Evolutionary conservation across 306 rosid species (phyloP).

Genomic region (Erythrophleum fordii): DNA sequence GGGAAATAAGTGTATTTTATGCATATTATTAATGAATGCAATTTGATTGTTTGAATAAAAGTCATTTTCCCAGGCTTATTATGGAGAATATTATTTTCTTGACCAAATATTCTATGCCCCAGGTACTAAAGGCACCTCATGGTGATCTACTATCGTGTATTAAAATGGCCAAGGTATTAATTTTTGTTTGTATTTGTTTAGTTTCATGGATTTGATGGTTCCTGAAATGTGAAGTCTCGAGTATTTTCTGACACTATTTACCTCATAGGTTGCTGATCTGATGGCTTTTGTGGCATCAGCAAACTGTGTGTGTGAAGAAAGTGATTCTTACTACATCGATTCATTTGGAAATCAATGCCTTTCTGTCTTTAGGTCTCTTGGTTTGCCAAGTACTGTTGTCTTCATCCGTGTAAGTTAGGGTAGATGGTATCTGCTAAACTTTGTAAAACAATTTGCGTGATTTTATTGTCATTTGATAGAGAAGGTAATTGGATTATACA

Average conservation of each 20-base stretch:
- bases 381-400: slow-evolving; percentile 89
- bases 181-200: background rate
- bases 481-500: slow-evolving; percentile 10
- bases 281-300: slow-evolving; percentile 86
- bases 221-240: slow-evolving; percentile 21
- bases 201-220: slow-evolving; percentile 2
- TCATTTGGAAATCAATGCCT: slow-evolving; percentile 93
- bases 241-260: slow-evolving; percentile 17
- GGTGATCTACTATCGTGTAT: slow-evolving; percentile 79
- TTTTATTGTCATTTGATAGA: slow-evolving; percentile 3
- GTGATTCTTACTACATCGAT: slow-evolving; percentile 68
- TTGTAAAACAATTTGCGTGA: background rate
- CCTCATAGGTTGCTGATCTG: slow-evolving; percentile 84
- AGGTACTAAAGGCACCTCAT: slow-evolving; percentile 91
- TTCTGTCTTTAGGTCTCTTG: slow-evolving; percentile 88
- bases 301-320: slow-evolving; percentile 53
- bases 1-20: background rate
- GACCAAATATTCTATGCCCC: slow-evolving; percentile 16
- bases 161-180: slow-evolving; percentile 94
- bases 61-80: slow-evolving; percentile 4
- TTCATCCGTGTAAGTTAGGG: slow-evolving; percentile 79
- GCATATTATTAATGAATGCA: background rate
- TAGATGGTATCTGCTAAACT: slow-evolving; percentile 21
- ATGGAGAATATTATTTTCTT: slow-evolving; percentile 9
- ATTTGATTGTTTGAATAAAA: background rate